phyloP scores from a whole-genome alignment of 192 early-diverging fungal genomes.

The Dissophora globulifera region DNA sequence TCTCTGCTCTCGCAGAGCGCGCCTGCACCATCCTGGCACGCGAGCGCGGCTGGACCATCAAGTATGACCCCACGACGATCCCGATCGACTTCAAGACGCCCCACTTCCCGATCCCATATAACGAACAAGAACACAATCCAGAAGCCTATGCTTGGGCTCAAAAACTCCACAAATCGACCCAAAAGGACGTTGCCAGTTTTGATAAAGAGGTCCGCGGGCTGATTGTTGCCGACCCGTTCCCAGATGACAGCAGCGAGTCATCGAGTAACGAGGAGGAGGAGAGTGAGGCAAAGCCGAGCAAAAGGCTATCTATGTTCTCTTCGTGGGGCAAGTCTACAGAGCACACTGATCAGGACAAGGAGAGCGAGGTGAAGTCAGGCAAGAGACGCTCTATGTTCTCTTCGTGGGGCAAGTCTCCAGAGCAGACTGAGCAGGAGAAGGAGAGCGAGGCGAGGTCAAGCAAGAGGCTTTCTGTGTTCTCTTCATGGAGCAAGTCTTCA shows the following conservation, averaged over 20 bases:
- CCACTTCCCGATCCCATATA: slow-evolving; percentile 43
- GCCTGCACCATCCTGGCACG: slow-evolving; percentile 43
- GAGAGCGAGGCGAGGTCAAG: slow-evolving; percentile 5
- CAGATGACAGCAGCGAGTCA: slow-evolving; percentile 8
- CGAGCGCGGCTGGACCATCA: slow-evolving; percentile 54
- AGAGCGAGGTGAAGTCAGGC: slow-evolving; percentile 1
- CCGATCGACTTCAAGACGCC: slow-evolving; percentile 52
- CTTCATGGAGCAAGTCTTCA: slow-evolving; percentile 1
- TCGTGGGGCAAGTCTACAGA: slow-evolving; percentile 1
- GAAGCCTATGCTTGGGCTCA: slow-evolving; percentile 23
- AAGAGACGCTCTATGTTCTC: slow-evolving; percentile 10
- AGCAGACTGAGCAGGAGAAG: slow-evolving; percentile 4
- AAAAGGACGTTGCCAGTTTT: slow-evolving; percentile 20
- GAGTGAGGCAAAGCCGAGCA: slow-evolving; percentile 1
- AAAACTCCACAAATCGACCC: slow-evolving; percentile 22
- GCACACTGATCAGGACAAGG: slow-evolving; percentile 4
- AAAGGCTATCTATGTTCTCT: slow-evolving; percentile 9
- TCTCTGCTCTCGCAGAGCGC: slow-evolving; percentile 57
- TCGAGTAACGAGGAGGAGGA: not conserved
- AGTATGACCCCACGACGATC: slow-evolving; percentile 42
- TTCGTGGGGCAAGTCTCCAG: slow-evolving; percentile 1
- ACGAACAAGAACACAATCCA: slow-evolving; percentile 19
- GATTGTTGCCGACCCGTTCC: slow-evolving; percentile 31
- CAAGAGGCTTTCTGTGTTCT: slow-evolving; percentile 8
- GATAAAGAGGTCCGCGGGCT: slow-evolving; percentile 33